Evolutionary conservation across 2,329 filamentous ascomycete species (phyloP).

Genomic region (Fulvia fulva): DNA sequence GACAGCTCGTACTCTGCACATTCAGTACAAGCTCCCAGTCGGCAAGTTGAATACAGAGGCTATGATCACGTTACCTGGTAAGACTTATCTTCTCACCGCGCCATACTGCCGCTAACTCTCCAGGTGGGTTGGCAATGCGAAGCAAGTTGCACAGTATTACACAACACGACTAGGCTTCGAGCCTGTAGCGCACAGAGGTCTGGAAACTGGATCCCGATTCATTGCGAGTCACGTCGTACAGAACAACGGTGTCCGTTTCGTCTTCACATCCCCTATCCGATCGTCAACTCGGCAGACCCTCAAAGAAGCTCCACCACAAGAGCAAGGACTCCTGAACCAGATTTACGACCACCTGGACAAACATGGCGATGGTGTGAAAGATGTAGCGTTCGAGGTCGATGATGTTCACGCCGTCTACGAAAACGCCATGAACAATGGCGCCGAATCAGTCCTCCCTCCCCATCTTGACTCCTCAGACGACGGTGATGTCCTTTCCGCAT

Average conservation of each 20-base stretch:
- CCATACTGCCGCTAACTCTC: not conserved
- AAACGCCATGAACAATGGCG: conserved; percentile 64
- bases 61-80: conserved; percentile 94
- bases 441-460: conserved; percentile 61
- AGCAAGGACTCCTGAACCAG: conserved; percentile 63
- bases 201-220: conserved; percentile 80
- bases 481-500: conserved; percentile 67
- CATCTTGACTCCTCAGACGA: conserved; percentile 51
- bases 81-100: not conserved
- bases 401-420: conserved; percentile 75
- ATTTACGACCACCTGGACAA: conserved; percentile 79
- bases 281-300: conserved; percentile 28
- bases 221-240: conserved; percentile 80
- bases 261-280: conserved; percentile 77
- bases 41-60: conserved; percentile 58
- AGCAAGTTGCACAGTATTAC: conserved; percentile 84
- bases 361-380: conserved; percentile 91
- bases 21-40: conserved; percentile 7
- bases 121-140: not conserved
- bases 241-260: conserved; percentile 73
- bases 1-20: conserved; percentile 9
- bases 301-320: conserved; percentile 44
- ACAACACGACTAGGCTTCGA: conserved; percentile 81
- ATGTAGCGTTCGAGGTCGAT: conserved; percentile 93
- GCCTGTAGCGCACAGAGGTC: conserved; percentile 75